Conservation (phyloP, 345 rosid species). For the Fremontodendron californicum region DNA sequence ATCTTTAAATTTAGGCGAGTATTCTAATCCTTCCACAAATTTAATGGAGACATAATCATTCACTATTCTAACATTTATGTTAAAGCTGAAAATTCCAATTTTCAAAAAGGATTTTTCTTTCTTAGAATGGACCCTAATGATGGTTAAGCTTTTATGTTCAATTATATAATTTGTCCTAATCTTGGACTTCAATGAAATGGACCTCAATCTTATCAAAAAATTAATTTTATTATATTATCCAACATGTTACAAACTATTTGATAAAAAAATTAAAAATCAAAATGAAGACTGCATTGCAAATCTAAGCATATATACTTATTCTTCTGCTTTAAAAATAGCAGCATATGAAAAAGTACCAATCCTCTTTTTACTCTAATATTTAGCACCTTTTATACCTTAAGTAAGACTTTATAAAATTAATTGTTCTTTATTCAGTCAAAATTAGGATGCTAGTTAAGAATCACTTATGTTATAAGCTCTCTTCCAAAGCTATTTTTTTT, state of each 20-base stretch:
- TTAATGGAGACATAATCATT: neutral
- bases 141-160: neutral
- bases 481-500: too few species aligned
- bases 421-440: too few species aligned
- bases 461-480: too few species aligned
- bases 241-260: neutral
- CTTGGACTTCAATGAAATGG: neutral
- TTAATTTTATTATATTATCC: neutral
- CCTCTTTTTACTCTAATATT: neutral
- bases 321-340: neutral
- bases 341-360: neutral
- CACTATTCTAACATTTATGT: neutral
- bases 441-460: too few species aligned
- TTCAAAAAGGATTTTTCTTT: neutral
- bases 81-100: neutral
- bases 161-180: neutral
- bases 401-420: too few species aligned
- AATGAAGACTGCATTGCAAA: neutral
- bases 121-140: neutral
- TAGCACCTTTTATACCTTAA: too few species aligned
- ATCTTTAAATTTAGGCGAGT: too few species aligned
- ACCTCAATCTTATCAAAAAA: neutral
- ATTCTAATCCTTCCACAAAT: too few species aligned
- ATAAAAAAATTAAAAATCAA: neutral
- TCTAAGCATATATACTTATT: neutral